These are phyloP conservation scores for Penicillium vulpinum DNA, from an alignment of 2,329 filamentous ascomycete genomes.

Conservation along the genomic window DNA sequence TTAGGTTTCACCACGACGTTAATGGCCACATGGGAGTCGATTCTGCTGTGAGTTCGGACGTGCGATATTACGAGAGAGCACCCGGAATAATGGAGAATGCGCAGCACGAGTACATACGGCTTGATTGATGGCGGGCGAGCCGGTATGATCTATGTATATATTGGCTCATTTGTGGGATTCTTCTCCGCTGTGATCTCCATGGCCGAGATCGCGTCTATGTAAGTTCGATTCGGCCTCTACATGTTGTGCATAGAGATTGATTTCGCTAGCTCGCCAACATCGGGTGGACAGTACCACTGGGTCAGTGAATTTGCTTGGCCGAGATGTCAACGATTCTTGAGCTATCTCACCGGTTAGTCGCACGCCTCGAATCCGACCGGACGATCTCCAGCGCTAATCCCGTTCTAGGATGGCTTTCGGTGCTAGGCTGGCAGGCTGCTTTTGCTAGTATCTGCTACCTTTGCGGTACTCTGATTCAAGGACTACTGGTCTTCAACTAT, in stretches of 20 bases:
- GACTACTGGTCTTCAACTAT: constrained; percentile 36
- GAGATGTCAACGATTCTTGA: constrained; percentile 36
- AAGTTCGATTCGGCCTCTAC: constrained; percentile 7
- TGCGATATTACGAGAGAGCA: background rate
- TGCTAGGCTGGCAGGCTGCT: constrained; percentile 40
- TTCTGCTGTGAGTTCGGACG: constrained; percentile 35
- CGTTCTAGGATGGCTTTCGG: constrained; percentile 37
- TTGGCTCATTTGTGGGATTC: constrained; percentile 39
- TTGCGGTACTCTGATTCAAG: constrained; percentile 37
- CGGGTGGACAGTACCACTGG: constrained; percentile 45
- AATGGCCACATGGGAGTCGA: constrained; percentile 45
- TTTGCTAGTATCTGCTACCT: constrained; percentile 38
- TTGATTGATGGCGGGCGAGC: constrained; percentile 36
- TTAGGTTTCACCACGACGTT: constrained; percentile 43
- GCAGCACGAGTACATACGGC: constrained; percentile 30
- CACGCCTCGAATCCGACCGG: background rate
- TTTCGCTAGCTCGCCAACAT: constrained; percentile 36
- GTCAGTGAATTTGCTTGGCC: constrained; percentile 40
- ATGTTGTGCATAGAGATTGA: background rate
- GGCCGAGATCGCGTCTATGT: constrained; percentile 45
- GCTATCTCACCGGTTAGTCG: constrained; percentile 38
- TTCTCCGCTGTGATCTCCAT: constrained; percentile 41
- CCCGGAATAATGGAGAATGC: constrained; percentile 3
- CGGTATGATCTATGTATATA: constrained; percentile 41
- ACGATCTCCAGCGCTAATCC: background rate